A percentile compares a stretch with the other conserved stretches of the same genome.
Evolutionary conservation across 139 green algal genomes (phyloP).

Genomic region (Micractinium conductrix): DNA sequence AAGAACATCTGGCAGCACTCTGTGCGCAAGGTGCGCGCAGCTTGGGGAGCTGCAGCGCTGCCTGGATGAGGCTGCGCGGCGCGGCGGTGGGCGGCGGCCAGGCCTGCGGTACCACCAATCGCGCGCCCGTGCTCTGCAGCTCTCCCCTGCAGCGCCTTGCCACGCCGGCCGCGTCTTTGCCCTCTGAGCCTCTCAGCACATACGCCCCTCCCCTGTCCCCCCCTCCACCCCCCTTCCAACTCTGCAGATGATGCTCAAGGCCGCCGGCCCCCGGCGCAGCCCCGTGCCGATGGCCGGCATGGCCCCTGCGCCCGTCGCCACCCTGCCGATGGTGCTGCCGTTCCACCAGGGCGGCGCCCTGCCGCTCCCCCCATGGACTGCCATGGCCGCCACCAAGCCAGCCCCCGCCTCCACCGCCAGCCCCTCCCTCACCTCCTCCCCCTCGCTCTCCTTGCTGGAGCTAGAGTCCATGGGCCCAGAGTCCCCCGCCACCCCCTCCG

Average conservation of each 20-base stretch:
- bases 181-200: too few relatives aligned
- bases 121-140: too few relatives aligned
- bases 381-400: background rate
- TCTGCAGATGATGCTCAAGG: constrained; percentile 30
- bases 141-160: too few relatives aligned
- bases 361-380: background rate
- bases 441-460: background rate
- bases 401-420: background rate
- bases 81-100: too few relatives aligned
- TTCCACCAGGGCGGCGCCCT: background rate
- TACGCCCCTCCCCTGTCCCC: background rate
- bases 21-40: constrained; percentile 70
- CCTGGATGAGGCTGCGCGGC: background rate
- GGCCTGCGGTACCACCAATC: too few relatives aligned
- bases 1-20: constrained; percentile 90
- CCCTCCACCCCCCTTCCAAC: background rate
- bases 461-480: background rate
- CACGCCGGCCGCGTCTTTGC: too few relatives aligned
- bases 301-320: background rate
- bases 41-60: background rate
- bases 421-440: background rate
- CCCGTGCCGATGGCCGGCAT: background rate
- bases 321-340: background rate
- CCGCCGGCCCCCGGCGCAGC: background rate
- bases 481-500: constrained; percentile 36